Percentiles rank a stretch among this genome's conserved stretches.
phyloP scores from a whole-genome alignment of 345 rosid species.

The Hibiscus mutabilis region DNA sequence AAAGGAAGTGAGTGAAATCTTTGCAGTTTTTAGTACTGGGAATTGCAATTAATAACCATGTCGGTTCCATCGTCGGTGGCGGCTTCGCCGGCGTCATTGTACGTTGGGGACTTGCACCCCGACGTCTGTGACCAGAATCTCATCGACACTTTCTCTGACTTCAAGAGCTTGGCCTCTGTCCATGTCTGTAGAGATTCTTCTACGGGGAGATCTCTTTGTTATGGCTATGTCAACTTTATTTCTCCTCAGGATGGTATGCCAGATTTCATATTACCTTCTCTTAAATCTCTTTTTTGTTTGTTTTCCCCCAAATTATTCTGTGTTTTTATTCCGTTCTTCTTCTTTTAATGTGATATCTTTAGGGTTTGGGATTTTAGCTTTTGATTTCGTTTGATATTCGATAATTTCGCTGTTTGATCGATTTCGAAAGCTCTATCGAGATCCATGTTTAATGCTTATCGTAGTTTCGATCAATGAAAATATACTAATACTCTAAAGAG shows the following conservation, averaged over 20 bases:
- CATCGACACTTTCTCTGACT: constrained; percentile 46
- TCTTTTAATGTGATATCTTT: neutral
- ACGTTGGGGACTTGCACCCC: constrained; percentile 72
- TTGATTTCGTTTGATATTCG: neutral
- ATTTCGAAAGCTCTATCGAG: neutral
- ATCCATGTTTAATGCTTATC: neutral
- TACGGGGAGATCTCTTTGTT: constrained; percentile 61
- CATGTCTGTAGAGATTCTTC: constrained; percentile 58
- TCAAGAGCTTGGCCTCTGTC: constrained; percentile 57
- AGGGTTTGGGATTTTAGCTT: neutral
- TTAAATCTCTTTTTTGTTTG: too few species aligned
- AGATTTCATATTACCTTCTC: neutral
- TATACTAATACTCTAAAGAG: neutral
- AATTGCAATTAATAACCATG: constrained; percentile 18
- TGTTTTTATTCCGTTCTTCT: neutral
- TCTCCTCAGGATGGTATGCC: constrained; percentile 48
- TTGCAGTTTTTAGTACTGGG: neutral
- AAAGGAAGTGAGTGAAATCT: neutral
- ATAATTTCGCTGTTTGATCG: neutral
- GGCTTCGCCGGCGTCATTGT: constrained; percentile 41
- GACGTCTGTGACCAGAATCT: constrained; percentile 48
- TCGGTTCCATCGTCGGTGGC: constrained; percentile 38
- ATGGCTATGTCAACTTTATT: constrained; percentile 76
- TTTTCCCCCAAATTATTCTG: too few species aligned
- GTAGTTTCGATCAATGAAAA: neutral